A percentile compares a stretch with the other conserved stretches of the same genome.
phyloP scores from a whole-genome alignment of 192 early-diverging fungal species.

The Podila epigama region DNA sequence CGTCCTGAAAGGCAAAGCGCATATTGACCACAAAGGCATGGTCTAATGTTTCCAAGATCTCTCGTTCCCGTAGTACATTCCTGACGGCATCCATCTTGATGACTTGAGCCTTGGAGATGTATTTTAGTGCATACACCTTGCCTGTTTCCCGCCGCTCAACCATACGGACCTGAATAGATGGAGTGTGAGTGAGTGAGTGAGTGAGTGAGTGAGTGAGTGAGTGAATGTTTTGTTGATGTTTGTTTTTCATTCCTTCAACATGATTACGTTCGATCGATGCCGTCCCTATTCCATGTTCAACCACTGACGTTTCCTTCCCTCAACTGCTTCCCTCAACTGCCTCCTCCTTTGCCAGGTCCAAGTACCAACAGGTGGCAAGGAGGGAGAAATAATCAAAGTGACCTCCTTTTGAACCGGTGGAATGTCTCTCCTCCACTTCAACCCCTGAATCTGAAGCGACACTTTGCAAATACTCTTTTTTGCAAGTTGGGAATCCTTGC shows the following conservation, averaged over 20 bases:
- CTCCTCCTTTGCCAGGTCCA: no score
- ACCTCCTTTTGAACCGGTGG: no score
- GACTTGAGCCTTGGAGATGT: constrained; percentile 87
- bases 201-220: neutral
- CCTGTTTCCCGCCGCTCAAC: constrained; percentile 77
- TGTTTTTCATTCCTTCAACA: no score
- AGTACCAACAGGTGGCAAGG: no score
- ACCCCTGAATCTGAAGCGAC: no score
- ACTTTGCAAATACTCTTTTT: no score
- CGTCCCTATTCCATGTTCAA: no score
- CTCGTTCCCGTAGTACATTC: constrained; percentile 83
- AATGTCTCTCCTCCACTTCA: no score
- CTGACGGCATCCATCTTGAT: constrained; percentile 85
- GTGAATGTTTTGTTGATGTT: neutral
- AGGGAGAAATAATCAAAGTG: no score
- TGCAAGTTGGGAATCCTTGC: neutral
- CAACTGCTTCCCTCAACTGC: no score
- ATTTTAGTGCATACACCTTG: constrained; percentile 82
- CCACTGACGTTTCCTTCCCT: no score
- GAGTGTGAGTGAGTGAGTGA: neutral
- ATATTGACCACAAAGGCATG: constrained; percentile 75
- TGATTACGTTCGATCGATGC: no score
- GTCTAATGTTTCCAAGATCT: constrained; percentile 80
- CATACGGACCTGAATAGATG: constrained; percentile 71
- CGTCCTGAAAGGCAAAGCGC: constrained; percentile 90